Evolutionary conservation across 2,329 filamentous ascomycete species (phyloP).

Genomic region (Sporothrix brunneoviolacea): DNA sequence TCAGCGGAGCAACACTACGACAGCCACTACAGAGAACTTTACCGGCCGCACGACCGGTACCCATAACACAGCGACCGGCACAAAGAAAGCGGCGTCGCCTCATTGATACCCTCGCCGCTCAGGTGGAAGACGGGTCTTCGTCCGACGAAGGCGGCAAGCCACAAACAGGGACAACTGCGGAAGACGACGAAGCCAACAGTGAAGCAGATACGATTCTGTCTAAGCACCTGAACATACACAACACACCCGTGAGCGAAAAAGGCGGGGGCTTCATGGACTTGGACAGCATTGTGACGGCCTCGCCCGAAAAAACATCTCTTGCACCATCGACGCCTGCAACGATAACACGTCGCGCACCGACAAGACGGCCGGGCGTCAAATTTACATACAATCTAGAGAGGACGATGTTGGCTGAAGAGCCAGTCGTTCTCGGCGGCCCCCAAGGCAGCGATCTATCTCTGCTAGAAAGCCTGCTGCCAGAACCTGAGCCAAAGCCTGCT

Average conservation of each 20-base stretch:
- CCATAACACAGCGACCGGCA: not conserved
- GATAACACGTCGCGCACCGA: constrained; percentile 18
- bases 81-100: constrained; percentile 25
- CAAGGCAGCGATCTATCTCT: constrained; percentile 20
- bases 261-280: constrained; percentile 11
- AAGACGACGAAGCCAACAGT: constrained; percentile 12
- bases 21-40: not conserved
- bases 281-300: constrained; percentile 16
- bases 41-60: not conserved
- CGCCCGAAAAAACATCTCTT: constrained; percentile 12
- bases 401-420: constrained; percentile 31
- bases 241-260: constrained; percentile 14
- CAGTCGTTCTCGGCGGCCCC: constrained; percentile 15
- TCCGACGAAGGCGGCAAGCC: constrained; percentile 6
- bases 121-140: constrained; percentile 30
- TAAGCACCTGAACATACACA: constrained; percentile 2
- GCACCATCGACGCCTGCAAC: constrained; percentile 17
- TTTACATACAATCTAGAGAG: constrained; percentile 34
- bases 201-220: constrained; percentile 10
- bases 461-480: constrained; percentile 22
- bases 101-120: constrained; percentile 37
- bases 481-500: constrained; percentile 18
- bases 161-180: not conserved
- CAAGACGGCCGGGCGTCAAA: constrained; percentile 27
- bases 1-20: not conserved